Conservation (phyloP, 768 basidiomycete genomes). For the Leucogyrophana mollusca region DNA sequence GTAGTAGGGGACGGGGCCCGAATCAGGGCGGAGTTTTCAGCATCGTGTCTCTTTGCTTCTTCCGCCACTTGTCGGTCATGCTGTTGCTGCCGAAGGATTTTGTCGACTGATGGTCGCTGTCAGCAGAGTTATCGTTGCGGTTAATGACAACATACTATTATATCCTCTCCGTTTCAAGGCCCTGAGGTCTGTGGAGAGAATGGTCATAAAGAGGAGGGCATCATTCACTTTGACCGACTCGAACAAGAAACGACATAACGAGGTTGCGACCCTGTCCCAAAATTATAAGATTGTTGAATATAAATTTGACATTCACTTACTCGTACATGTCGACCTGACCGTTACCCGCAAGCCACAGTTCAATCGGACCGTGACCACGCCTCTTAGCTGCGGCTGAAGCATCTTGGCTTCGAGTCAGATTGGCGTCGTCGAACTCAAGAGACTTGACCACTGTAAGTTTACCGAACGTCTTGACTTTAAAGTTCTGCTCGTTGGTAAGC, state of each 20-base stretch:
- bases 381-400: constrained; percentile 72
- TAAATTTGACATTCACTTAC: constrained; percentile 46
- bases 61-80: constrained; percentile 61
- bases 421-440: constrained; percentile 50
- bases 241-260: constrained; percentile 78
- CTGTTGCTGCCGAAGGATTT: constrained; percentile 83
- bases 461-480: constrained; percentile 66
- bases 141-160: constrained; percentile 52
- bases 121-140: not conserved
- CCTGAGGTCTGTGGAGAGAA: constrained; percentile 86
- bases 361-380: constrained; percentile 56
- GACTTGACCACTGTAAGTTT: constrained; percentile 64
- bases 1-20: constrained; percentile 16
- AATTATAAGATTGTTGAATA: constrained; percentile 5
- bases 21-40: constrained; percentile 10
- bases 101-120: constrained; percentile 60
- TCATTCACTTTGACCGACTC: constrained; percentile 82
- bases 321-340: constrained; percentile 88
- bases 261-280: constrained; percentile 69
- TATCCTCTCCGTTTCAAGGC: constrained; percentile 83
- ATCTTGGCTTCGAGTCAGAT: constrained; percentile 55
- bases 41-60: constrained; percentile 32
- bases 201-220: constrained; percentile 87
- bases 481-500: constrained; percentile 63
- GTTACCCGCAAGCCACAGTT: constrained; percentile 76